phyloP scores from a whole-genome alignment of 345 rosid species.

The Brassica incana region DNA sequence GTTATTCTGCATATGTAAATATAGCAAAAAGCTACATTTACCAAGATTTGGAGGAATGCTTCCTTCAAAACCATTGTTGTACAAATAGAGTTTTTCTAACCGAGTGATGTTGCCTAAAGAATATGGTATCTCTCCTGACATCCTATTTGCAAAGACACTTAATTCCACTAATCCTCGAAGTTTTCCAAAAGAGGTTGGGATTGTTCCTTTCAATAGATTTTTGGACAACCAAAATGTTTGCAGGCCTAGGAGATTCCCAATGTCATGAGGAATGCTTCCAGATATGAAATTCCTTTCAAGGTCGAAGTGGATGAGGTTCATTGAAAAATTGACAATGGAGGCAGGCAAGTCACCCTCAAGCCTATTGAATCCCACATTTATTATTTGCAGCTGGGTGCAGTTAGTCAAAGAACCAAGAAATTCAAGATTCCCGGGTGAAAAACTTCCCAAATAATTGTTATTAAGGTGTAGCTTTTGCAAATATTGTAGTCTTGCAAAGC shows the following conservation, averaged over 20 bases:
- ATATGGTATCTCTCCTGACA: too few species aligned
- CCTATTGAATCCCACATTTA: neutral
- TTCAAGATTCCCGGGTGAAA: too few species aligned
- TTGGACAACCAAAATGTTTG: neutral
- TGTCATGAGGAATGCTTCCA: too few species aligned
- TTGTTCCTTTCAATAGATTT: too few species aligned
- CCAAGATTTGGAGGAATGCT: too few species aligned
- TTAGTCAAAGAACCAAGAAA: neutral
- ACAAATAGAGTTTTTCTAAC: too few species aligned
- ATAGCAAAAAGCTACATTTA: too few species aligned
- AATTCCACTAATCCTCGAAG: neutral
- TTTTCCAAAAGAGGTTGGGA: too few species aligned
- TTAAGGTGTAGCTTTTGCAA: neutral
- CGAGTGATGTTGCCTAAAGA: too few species aligned
- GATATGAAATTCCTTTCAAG: neutral
- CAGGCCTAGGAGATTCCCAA: neutral
- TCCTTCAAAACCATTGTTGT: too few species aligned
- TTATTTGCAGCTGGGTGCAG: neutral
- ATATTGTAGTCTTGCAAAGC: neutral
- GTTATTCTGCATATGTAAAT: too few species aligned
- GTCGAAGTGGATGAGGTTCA: neutral
- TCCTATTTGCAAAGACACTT: rapidly evolving
- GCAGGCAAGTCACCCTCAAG: neutral
- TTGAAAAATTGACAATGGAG: neutral
- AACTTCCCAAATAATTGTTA: neutral